Percentiles rank a stretch among this genome's conserved stretches.
Evolutionary conservation across 176 grass and related monocot genomes (phyloP).

Genomic region (Paspalum notatum): DNA sequence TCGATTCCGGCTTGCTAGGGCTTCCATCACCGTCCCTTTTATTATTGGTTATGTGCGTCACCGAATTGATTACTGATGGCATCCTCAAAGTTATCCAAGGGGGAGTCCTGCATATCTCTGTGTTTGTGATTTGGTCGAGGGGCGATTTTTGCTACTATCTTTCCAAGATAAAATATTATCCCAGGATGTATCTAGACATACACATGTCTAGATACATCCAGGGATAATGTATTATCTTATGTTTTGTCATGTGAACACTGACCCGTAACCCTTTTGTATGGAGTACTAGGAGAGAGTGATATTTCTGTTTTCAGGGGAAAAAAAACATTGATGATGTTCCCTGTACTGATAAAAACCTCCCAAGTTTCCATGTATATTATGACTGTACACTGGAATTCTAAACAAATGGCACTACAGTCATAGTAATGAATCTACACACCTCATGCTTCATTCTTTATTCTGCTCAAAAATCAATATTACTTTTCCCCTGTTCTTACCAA

Average conservation of each 20-base stretch:
- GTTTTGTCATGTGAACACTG: background rate
- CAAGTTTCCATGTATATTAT: background rate
- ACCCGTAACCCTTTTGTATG: too few relatives aligned
- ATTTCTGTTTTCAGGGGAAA: background rate
- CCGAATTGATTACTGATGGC: background rate
- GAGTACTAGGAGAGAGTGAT: background rate
- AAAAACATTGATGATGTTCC: background rate
- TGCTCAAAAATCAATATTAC: background rate
- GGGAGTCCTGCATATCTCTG: background rate
- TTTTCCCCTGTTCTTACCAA: constrained; percentile 6
- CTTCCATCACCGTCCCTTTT: background rate
- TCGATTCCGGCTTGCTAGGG: background rate
- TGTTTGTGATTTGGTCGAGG: constrained; percentile 9
- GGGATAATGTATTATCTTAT: too few relatives aligned
- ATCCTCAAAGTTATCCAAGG: too few relatives aligned
- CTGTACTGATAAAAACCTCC: background rate
- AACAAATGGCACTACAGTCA: background rate
- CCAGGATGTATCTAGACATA: too few relatives aligned
- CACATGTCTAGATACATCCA: too few relatives aligned
- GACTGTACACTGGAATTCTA: background rate
- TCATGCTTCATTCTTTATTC: background rate
- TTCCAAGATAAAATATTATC: background rate
- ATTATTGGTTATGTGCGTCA: background rate
- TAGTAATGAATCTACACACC: background rate
- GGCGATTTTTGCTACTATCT: background rate